Evolutionary conservation across 208 protist genomes (phyloP).

Genomic region (Trypanosoma caninum): DNA sequence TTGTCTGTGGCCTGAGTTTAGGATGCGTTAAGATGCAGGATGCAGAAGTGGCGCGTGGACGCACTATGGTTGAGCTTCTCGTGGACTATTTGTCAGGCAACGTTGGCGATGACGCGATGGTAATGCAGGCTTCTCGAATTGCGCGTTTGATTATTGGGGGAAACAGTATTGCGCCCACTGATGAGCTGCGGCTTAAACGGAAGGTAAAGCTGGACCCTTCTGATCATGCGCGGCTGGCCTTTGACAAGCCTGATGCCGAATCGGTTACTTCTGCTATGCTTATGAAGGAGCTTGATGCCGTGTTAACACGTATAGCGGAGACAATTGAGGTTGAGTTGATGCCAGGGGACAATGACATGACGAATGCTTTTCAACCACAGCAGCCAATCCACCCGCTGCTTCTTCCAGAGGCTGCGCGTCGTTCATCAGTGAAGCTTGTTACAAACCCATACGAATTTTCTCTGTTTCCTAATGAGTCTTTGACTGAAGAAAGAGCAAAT

Average conservation of each 20-base stretch:
- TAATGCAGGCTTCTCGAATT: constrained; percentile 43
- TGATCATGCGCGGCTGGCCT: constrained; percentile 68
- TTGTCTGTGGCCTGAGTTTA: constrained; percentile 69
- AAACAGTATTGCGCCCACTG: constrained; percentile 84
- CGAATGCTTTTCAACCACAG: constrained; percentile 89
- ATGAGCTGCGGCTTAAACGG: constrained; percentile 80
- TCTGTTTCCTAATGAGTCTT: constrained; percentile 12
- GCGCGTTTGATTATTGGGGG: constrained; percentile 80
- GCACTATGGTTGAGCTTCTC: constrained; percentile 62
- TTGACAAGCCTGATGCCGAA: constrained; percentile 29
- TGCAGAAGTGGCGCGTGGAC: constrained; percentile 20
- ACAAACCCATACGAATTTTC: constrained; percentile 85
- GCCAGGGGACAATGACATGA: constrained; percentile 88
- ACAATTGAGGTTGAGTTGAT: constrained; percentile 89
- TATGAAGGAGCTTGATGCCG: constrained; percentile 72
- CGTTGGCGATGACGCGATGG: constrained; percentile 42
- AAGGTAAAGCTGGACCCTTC: constrained; percentile 86
- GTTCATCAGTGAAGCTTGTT: constrained; percentile 73
- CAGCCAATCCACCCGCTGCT: constrained; percentile 90
- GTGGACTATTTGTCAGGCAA: constrained; percentile 79
- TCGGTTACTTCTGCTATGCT: constrained; percentile 50
- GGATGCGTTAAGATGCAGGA: constrained; percentile 23
- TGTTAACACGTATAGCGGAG: constrained; percentile 57
- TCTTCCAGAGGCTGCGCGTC: constrained; percentile 55
- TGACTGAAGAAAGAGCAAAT: not conserved